Evolutionary conservation across 73 alveolate species (phyloP).

Genomic region (Paramecium sexaurelia): DNA sequence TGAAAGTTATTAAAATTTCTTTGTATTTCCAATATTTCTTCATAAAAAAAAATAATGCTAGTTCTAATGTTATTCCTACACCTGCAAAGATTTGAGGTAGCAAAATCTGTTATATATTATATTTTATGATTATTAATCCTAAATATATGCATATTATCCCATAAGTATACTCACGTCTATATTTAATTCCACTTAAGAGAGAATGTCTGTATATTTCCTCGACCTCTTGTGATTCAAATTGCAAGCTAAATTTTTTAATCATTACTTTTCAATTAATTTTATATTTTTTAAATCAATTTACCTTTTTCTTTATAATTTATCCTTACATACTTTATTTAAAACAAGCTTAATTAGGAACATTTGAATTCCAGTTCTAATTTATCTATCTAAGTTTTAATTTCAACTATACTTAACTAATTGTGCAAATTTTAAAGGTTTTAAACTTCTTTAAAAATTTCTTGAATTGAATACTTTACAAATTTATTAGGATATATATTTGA

Average conservation of each 20-base stretch:
- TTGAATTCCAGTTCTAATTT: neutral
- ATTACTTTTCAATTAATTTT: neutral
- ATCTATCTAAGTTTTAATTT: no score
- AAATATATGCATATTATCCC: neutral
- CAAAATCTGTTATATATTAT: neutral
- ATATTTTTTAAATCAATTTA: neutral
- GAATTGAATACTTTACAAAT: no score
- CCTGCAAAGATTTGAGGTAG: neutral
- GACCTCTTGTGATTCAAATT: neutral
- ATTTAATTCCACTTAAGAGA: neutral
- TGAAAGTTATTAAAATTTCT: neutral
- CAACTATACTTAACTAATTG: no score
- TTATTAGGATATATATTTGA: no score
- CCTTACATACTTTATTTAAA: neutral
- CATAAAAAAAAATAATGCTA: neutral
- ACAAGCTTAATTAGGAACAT: no score
- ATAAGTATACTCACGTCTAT: neutral
- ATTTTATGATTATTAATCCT: neutral
- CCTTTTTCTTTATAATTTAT: neutral
- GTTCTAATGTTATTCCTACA: neutral
- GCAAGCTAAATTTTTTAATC: constrained; percentile 13
- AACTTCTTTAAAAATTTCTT: no score
- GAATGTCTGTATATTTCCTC: neutral
- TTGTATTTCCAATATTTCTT: neutral
- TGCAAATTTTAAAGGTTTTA: no score